Evolutionary conservation across 305 asterid species (phyloP).

Genomic region (Striga hermonthica): DNA sequence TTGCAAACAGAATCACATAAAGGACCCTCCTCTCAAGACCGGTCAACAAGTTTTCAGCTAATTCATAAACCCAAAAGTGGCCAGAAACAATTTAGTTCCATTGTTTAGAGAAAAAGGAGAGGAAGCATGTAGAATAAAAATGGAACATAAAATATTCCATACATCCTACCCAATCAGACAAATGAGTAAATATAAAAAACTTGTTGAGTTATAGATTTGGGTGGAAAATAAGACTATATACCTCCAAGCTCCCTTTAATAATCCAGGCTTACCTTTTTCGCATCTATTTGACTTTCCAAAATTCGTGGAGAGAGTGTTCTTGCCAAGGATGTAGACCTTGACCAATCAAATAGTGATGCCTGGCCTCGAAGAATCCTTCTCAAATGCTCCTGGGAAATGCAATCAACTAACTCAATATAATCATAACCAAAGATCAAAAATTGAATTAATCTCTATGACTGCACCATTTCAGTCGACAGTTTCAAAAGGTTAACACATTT

Average conservation of each 20-base stretch:
- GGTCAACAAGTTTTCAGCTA: neutral
- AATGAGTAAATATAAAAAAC: conserved; percentile 17
- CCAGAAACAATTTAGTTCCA: neutral
- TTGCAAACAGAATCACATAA: too few relatives aligned
- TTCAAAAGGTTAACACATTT: conserved; percentile 20
- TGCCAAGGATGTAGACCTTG: conserved; percentile 91
- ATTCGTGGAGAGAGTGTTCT: conserved; percentile 94
- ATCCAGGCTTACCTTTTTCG: conserved; percentile 75
- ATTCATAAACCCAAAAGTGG: neutral
- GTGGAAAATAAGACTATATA: conserved; percentile 27
- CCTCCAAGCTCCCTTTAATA: conserved; percentile 13
- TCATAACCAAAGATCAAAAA: conserved; percentile 27
- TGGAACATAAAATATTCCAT: conserved; percentile 6
- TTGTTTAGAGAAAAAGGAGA: neutral
- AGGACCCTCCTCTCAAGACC: too few relatives aligned
- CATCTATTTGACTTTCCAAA: conserved; percentile 98
- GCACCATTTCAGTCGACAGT: conserved; percentile 16
- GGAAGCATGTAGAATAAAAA: conserved; percentile 2
- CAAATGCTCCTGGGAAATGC: conserved; percentile 78
- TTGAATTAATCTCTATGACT: conserved; percentile 22
- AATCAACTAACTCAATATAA: conserved; percentile 22
- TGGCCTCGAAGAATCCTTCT: conserved; percentile 97
- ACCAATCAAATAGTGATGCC: conserved; percentile 94
- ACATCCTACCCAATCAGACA: conserved; percentile 7
- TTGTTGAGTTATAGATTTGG: conserved; percentile 6